Conservation (phyloP, 495 filamentous ascomycete species). For the Haplographium delicatum region DNA sequence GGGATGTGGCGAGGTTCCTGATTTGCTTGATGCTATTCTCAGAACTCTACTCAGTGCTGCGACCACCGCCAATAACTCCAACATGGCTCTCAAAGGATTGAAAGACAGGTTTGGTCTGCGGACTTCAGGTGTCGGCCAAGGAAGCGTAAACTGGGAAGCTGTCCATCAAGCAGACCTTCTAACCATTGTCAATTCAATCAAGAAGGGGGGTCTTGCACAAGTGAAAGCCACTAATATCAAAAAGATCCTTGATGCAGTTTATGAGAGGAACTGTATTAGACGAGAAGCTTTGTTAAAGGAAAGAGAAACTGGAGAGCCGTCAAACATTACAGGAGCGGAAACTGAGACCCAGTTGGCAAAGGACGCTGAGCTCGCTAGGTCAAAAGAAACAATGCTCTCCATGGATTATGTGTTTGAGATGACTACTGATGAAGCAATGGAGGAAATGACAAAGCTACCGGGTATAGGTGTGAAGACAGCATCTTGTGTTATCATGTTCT, state of each 20-base stretch:
- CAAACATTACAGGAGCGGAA: conserved; percentile 24
- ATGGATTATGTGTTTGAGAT: conserved; percentile 75
- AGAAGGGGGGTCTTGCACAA: conserved; percentile 62
- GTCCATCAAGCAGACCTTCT: conserved; percentile 58
- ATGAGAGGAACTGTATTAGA: conserved; percentile 56
- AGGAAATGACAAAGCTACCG: conserved; percentile 65
- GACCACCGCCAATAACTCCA: conserved; percentile 61
- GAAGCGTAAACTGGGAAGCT: conserved; percentile 83
- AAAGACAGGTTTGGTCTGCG: conserved; percentile 59
- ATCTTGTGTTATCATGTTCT: conserved; percentile 79
- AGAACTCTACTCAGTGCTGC: conserved; percentile 75
- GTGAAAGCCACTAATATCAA: conserved; percentile 78
- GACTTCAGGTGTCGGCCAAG: conserved; percentile 40
- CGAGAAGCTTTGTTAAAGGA: conserved; percentile 29
- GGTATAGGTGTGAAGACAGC: conserved; percentile 92
- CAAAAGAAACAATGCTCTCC: conserved; percentile 52
- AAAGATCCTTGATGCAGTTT: conserved; percentile 71
- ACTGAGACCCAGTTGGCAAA: conserved; percentile 29
- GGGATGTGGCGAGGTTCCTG: conserved; percentile 92
- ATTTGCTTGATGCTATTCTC: conserved; percentile 81
- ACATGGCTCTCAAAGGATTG: conserved; percentile 65
- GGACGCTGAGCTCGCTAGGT: conserved; percentile 36
- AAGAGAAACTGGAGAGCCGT: conserved; percentile 25
- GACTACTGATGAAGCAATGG: conserved; percentile 63
- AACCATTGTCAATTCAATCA: conserved; percentile 69